Base-by-base conservation (phyloP, 2,329 filamentous ascomycete genomes). In the Ophioceras dolichostomum region DNA sequence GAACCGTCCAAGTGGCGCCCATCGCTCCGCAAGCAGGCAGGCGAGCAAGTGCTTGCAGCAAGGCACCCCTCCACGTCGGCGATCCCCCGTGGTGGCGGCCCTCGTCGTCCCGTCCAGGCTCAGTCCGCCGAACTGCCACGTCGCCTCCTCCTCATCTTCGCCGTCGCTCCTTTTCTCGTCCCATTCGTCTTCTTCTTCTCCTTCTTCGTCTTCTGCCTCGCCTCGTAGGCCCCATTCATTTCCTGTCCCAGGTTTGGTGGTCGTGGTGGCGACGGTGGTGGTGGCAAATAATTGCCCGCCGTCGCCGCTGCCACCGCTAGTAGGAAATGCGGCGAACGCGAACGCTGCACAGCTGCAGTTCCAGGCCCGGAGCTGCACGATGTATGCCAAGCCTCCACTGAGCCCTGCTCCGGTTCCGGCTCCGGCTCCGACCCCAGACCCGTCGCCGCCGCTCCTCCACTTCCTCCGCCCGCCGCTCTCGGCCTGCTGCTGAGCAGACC, bases 21-120 rank as follows among this genome's bases (percentile, higher is more conserved):
- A 88, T 33, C 67, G 64, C 53, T 85, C 79, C 5, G 69, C 79
- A 39, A 96, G 56, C 29, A 89, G 59, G 55, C 84, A 93, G 2
- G 89, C 89, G 13, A 96, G 69, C 5, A 96, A 58, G 58, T 98
- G 89, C 60, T 95, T 95, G 56, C 89, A 98, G 39, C 59, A 83
- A 48, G 76, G 71, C 40, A 70, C 60, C 27, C 58, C 51, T 26
- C 47, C 51, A 1, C 43, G 48, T 3, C 9, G 13, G 16, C 16
- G 31, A 18, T 32, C 31, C 14, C 42, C 44, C 19, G 19, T 20
- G 10, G 29, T 36, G 6, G 16, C 38, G 14, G 26, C 37, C 6
- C 4, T 26, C 22, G 28, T 32, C 14, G 16, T 32, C 18, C 39
- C 39, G 20, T 40, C 39, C 14, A 38, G 26, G 39, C 55, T 54